phyloP scores from a whole-genome alignment of 306 rosid genomes.

The Morella rubra region DNA sequence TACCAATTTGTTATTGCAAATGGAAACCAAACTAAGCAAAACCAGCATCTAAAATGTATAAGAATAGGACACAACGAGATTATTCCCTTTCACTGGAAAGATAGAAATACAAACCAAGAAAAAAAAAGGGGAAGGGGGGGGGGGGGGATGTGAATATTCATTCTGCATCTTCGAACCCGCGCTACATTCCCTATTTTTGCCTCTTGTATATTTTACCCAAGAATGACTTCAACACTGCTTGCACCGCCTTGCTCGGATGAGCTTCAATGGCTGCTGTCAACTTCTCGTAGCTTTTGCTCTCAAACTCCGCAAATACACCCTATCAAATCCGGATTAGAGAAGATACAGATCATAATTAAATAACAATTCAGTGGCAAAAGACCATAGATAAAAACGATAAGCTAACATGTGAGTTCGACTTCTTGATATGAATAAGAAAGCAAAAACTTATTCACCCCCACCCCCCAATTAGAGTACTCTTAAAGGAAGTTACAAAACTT shows the following conservation, averaged over 20 bases:
- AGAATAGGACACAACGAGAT: conserved; percentile 31
- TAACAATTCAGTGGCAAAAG: background rate
- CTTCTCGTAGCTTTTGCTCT: conserved; percentile 63
- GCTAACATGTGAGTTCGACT: background rate
- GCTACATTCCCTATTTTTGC: conserved; percentile 52
- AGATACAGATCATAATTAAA: conserved; percentile 1
- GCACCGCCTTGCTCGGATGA: conserved; percentile 75
- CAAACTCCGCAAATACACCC: conserved; percentile 75
- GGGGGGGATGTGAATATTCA: background rate
- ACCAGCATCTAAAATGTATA: conserved; percentile 11
- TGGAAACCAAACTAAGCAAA: conserved; percentile 9
- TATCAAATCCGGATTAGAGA: conserved; percentile 24
- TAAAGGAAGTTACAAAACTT: background rate
- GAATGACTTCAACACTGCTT: conserved; percentile 84
- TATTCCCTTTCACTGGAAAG: background rate
- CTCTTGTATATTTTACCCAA: conserved; percentile 90
- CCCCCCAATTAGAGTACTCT: background rate
- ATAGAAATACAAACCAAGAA: background rate
- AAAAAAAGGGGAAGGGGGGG: background rate
- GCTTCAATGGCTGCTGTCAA: conserved; percentile 64
- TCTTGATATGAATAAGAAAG: background rate
- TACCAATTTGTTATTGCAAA: background rate
- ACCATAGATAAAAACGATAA: background rate
- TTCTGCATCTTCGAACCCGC: conserved; percentile 16
- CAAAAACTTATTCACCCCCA: background rate